Evolutionary conservation across 768 basidiomycete species (phyloP).

Genomic region (Suillus bovinus): DNA sequence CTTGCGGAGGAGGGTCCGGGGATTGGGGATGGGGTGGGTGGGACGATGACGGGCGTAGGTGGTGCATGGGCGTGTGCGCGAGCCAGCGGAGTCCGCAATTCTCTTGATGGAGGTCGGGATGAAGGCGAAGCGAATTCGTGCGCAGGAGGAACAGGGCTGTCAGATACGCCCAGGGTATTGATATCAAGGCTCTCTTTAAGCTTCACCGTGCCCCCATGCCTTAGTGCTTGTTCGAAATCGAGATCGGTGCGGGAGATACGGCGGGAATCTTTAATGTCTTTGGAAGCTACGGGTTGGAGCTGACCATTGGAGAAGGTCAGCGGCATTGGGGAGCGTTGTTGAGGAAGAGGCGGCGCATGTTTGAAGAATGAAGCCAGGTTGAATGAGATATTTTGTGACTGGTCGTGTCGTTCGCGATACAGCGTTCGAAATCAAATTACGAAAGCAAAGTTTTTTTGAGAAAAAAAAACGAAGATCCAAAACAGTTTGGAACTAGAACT

Average conservation of each 20-base stretch:
- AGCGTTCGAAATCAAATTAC: neutral
- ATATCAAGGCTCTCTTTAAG: conserved; percentile 75
- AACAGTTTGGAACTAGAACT: conserved; percentile 1
- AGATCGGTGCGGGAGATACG: conserved; percentile 73
- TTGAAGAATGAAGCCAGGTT: conserved; percentile 71
- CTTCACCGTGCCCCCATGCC: conserved; percentile 62
- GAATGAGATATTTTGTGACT: conserved; percentile 17
- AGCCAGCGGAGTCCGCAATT: conserved; percentile 33
- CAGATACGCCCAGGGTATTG: conserved; percentile 59
- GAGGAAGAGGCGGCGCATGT: conserved; percentile 44
- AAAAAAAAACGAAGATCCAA: neutral
- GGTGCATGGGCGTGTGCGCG: neutral
- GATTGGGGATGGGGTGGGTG: conserved; percentile 64
- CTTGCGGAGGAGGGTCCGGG: conserved; percentile 34
- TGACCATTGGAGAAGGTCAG: conserved; percentile 46
- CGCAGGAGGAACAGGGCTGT: conserved; percentile 41
- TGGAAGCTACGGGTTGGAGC: conserved; percentile 58
- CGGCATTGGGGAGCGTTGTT: conserved; percentile 41
- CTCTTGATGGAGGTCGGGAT: conserved; percentile 36
- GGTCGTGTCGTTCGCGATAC: neutral
- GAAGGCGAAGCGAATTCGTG: conserved; percentile 45
- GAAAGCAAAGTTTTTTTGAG: neutral
- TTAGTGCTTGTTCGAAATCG: conserved; percentile 80
- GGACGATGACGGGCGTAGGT: conserved; percentile 57
- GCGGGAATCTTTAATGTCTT: conserved; percentile 47